Percentiles rank a stretch among this genome's conserved stretches.
These are phyloP conservation scores for Psilocybe sp. DNA, from an alignment of 768 basidiomycete genomes.

Conservation along the genomic window DNA sequence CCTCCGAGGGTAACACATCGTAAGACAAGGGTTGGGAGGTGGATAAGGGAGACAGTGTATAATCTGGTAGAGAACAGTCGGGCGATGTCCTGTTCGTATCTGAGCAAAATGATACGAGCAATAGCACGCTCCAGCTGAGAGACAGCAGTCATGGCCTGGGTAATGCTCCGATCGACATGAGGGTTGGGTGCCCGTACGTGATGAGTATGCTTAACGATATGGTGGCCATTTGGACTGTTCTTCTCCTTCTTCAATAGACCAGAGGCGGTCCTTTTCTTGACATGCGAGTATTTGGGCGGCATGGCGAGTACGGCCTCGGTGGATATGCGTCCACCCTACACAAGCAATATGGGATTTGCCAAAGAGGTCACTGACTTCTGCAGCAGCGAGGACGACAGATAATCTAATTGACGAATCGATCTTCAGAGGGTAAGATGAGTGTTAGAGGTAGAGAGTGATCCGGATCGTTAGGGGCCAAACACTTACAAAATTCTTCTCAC, in stretches of 20 bases:
- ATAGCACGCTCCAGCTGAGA: constrained; percentile 68
- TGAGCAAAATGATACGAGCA: constrained; percentile 61
- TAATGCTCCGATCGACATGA: constrained; percentile 52
- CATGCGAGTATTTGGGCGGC: constrained; percentile 74
- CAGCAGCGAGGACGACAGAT: not conserved
- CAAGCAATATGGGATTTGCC: not conserved
- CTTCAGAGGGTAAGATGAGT: not conserved
- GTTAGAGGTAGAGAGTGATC: not conserved
- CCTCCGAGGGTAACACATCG: constrained; percentile 59
- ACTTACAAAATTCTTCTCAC: too few species aligned
- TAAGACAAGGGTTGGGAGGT: constrained; percentile 68
- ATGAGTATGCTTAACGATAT: constrained; percentile 29
- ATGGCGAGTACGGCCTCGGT: constrained; percentile 27
- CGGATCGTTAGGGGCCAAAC: too few species aligned
- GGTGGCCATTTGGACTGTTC: constrained; percentile 27
- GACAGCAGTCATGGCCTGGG: constrained; percentile 57
- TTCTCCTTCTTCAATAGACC: constrained; percentile 46
- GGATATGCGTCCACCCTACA: not conserved
- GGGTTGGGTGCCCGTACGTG: constrained; percentile 30
- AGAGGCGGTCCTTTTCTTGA: constrained; percentile 59
- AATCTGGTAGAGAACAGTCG: constrained; percentile 72
- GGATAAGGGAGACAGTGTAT: constrained; percentile 59
- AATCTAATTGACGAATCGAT: not conserved
- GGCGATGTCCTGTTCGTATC: constrained; percentile 74
- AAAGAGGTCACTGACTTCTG: not conserved